Evolutionary conservation across 129 eudicot genomes (phyloP).

Genomic region (Flaveria sonorensis): DNA sequence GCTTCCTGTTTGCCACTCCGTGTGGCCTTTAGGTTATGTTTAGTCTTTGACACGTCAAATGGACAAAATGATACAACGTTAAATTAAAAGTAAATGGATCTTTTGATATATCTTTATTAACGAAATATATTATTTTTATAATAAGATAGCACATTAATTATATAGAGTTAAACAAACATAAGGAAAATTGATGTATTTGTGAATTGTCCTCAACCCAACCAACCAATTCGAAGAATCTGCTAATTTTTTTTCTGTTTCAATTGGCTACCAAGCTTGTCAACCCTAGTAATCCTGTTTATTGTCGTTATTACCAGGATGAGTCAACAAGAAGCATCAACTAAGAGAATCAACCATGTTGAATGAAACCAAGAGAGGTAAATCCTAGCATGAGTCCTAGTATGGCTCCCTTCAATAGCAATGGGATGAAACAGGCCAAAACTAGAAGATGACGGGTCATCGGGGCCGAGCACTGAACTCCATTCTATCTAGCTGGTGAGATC

Average conservation of each 20-base stretch:
- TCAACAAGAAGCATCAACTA: conserved; percentile 87
- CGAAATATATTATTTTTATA: too few relatives aligned
- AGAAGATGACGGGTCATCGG: conserved; percentile 47
- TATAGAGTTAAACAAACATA: too few relatives aligned
- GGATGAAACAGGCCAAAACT: conserved; percentile 88
- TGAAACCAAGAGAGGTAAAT: conserved; percentile 76
- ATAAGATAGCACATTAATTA: too few relatives aligned
- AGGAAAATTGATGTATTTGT: too few relatives aligned
- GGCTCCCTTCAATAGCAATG: conserved; percentile 73
- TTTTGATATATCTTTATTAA: too few relatives aligned
- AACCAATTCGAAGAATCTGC: too few relatives aligned
- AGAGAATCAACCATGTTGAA: conserved; percentile 83
- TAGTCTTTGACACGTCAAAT: too few relatives aligned
- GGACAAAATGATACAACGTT: too few relatives aligned
- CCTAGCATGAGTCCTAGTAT: conserved; percentile 89
- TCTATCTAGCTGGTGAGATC: conserved; percentile 35
- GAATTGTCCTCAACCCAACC: too few relatives aligned
- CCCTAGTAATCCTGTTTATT: neutral
- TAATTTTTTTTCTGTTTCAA: neutral
- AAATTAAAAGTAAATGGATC: too few relatives aligned
- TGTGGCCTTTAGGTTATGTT: too few relatives aligned
- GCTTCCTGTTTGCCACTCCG: too few relatives aligned
- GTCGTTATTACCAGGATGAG: conserved; percentile 52
- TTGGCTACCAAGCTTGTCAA: neutral
- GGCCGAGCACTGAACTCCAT: neutral